These are phyloP conservation scores for Coemansia sp. DNA, from an alignment of 192 early-diverging fungal genomes.

Conservation along the genomic window DNA sequence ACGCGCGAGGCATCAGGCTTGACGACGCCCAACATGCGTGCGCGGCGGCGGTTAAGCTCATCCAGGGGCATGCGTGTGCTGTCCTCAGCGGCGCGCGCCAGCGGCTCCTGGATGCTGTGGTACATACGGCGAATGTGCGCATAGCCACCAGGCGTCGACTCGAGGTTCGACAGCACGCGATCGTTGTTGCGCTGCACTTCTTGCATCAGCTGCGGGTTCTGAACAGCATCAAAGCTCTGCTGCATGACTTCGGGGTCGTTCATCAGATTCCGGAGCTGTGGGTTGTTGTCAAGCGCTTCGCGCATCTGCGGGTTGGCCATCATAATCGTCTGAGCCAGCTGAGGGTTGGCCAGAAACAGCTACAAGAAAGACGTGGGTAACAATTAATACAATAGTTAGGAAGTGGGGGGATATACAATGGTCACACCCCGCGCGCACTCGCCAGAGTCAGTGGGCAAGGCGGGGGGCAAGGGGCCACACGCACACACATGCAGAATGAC, in stretches of 20 bases:
- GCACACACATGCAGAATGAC: constrained; percentile 1
- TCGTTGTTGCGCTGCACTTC: constrained; percentile 60
- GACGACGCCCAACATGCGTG: constrained; percentile 43
- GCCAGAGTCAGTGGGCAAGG: constrained; percentile 2
- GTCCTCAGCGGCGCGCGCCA: constrained; percentile 24
- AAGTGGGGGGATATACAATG: background rate
- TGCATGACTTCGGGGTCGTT: constrained; percentile 43
- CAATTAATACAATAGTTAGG: background rate
- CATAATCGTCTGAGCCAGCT: constrained; percentile 42
- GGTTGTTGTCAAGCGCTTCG: constrained; percentile 49
- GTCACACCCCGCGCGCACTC: background rate
- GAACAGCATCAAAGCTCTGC: constrained; percentile 46
- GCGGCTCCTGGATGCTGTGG: constrained; percentile 52
- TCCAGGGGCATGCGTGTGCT: constrained; percentile 36
- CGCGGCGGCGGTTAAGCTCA: constrained; percentile 48
- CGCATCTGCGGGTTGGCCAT: constrained; percentile 53
- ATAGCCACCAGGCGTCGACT: constrained; percentile 53
- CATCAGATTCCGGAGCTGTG: constrained; percentile 53
- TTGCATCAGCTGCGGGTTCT: constrained; percentile 55
- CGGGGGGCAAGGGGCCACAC: background rate
- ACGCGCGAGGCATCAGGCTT: constrained; percentile 30
- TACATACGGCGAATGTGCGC: constrained; percentile 56
- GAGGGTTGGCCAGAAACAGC: constrained; percentile 38
- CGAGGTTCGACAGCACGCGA: constrained; percentile 56
- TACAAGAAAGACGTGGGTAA: constrained; percentile 9